A percentile compares a stretch with the other conserved stretches of the same genome.
phyloP scores from a whole-genome alignment of 2,329 filamentous ascomycete genomes.

The Apiospora arundinis region DNA sequence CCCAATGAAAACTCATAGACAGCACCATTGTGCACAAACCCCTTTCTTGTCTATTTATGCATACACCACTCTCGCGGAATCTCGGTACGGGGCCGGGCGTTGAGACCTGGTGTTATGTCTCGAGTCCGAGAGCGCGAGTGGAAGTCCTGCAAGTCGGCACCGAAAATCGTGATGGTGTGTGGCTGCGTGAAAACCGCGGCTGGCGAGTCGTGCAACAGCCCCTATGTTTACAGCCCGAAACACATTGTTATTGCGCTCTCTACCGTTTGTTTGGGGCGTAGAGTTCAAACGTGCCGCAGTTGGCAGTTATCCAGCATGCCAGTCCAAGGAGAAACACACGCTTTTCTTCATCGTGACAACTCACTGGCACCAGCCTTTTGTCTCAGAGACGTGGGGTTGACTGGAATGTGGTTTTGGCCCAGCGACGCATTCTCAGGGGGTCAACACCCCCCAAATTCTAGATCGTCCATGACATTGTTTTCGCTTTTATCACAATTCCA shows the following conservation, averaged over 20 bases:
- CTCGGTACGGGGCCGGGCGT: neutral
- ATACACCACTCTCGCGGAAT: neutral
- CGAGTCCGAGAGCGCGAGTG: neutral
- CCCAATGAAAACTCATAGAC: neutral
- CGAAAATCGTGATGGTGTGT: neutral
- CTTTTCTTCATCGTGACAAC: neutral
- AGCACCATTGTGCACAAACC: neutral
- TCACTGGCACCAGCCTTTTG: constrained; percentile 16
- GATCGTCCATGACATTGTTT: neutral
- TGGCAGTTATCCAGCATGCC: neutral
- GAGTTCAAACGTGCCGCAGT: neutral
- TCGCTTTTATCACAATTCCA: neutral
- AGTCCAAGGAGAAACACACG: neutral
- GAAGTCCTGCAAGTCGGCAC: neutral
- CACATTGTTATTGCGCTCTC: neutral
- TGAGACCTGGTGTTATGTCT: constrained; percentile 14
- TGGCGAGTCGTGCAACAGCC: neutral
- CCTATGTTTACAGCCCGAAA: constrained; percentile 6
- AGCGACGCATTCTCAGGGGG: constrained; percentile 6
- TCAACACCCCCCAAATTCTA: constrained; percentile 2
- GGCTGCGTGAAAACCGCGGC: neutral
- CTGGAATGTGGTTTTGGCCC: constrained; percentile 18
- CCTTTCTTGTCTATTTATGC: neutral
- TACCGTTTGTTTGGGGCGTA: neutral
- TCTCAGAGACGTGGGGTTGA: constrained; percentile 17